phyloP scores from a whole-genome alignment of 75 land plant genomes.

The Cupressus sempervirens region DNA sequence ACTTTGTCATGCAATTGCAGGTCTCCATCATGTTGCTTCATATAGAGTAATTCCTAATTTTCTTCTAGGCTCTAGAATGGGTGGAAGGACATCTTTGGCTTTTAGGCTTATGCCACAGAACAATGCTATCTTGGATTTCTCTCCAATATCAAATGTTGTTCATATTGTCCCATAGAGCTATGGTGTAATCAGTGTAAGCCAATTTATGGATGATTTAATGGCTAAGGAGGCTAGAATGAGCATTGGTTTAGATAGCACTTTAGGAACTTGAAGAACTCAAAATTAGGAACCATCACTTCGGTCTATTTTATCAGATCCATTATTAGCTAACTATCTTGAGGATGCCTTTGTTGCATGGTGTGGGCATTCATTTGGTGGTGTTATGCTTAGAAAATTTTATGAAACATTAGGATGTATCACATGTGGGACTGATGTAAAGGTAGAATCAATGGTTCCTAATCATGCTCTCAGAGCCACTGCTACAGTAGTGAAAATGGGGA shows the following conservation, averaged over 20 bases:
- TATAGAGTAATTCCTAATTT: slow-evolving; percentile 47
- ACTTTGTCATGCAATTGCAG: slow-evolving; percentile 84
- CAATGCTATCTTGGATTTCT: slow-evolving; percentile 79
- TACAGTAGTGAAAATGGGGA: no score
- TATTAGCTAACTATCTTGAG: no score
- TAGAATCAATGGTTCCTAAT: no score
- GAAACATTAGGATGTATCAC: no score
- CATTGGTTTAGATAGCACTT: slow-evolving; percentile 34
- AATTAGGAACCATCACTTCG: no score
- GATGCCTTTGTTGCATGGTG: no score
- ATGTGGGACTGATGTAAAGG: no score
- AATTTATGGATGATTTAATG: slow-evolving; percentile 80
- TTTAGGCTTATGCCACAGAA: slow-evolving; percentile 90
- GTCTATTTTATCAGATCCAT: no score
- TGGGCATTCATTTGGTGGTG: no score
- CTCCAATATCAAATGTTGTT: slow-evolving; percentile 80
- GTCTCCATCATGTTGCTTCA: slow-evolving; percentile 69
- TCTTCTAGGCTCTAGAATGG: slow-evolving; percentile 17
- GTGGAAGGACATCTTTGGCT: slow-evolving; percentile 69
- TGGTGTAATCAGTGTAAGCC: slow-evolving; percentile 72
- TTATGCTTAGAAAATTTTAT: no score
- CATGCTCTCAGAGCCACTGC: no score
- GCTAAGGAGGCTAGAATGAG: slow-evolving; percentile 53
- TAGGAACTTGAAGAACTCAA: no score
- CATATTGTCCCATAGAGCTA: slow-evolving; percentile 77